Evolutionary conservation across 164 flowering plant genomes (phyloP).

Genomic region (Kalanchoe fedtschenkoi): DNA sequence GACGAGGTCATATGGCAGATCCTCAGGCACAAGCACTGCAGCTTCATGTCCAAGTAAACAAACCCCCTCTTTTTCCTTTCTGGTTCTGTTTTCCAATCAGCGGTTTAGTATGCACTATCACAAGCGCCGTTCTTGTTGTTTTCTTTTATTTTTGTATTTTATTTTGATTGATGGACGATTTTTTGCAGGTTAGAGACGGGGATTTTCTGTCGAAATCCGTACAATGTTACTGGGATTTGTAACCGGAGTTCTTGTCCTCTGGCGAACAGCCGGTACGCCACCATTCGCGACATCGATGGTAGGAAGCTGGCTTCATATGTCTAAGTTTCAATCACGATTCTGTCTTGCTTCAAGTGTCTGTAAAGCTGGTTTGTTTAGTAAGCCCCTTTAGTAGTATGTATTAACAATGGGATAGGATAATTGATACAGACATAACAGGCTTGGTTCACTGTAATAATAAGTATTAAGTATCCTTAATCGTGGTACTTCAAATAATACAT

Average conservation of each 20-base stretch:
- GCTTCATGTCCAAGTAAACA: constrained; percentile 86
- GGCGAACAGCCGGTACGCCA: constrained; percentile 91
- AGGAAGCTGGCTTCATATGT: neutral
- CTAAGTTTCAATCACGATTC: neutral
- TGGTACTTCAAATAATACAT: no score
- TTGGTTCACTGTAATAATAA: no score
- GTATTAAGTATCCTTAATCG: no score
- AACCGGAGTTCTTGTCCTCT: constrained; percentile 95
- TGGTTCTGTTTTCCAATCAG: neutral
- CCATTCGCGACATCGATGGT: constrained; percentile 75
- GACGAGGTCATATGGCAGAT: constrained; percentile 94
- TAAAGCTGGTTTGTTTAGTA: neutral
- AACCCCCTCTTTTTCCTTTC: neutral
- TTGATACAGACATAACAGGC: no score
- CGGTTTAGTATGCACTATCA: no score
- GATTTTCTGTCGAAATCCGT: constrained; percentile 78
- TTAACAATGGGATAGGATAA: no score
- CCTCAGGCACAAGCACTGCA: constrained; percentile 88
- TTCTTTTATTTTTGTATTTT: neutral
- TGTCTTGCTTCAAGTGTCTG: neutral
- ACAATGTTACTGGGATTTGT: constrained; percentile 84
- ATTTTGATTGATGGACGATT: neutral
- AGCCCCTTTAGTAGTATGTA: no score
- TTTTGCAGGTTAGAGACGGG: constrained; percentile 52
- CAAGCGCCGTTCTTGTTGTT: neutral